Base-by-base conservation (phyloP, 2,329 filamentous ascomycete species). In the Claviceps pazoutovae region DNA sequence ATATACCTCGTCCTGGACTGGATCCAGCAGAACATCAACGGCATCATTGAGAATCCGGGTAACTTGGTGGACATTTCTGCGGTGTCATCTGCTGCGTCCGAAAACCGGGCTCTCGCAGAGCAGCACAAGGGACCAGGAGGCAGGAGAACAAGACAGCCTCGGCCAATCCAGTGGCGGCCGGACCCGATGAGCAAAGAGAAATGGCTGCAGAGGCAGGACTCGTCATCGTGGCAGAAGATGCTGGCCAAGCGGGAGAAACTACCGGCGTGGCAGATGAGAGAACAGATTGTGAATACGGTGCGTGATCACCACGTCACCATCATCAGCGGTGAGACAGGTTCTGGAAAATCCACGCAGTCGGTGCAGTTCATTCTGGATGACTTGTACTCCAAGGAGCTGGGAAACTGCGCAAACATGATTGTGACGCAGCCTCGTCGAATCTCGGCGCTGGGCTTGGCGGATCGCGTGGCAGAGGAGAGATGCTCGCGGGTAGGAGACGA, bases 281-380 rank as follows among this genome's bases (percentile, higher is more conserved):
- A 91, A 19, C 73, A 76, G 1, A 87, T 98, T 34, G 80, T 97
- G 9, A 66, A 78, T 19, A 85, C 86, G 0, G 86, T 98, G 48
- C 76, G 76, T 43, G 71, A 75, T 4, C 82, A 91, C 61, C 84
- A 96, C 66, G 89, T 98, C 49, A 95, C 88, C 1, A 96, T 98
- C 61, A 93, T 98, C 59, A 94, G 90, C 44, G 93, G 93, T 58
- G 93, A 97, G 69, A 98, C 93, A 4, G 93, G 93, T 50, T 95
- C 88, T 17, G 93, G 93, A 62, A 98, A 98, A 68, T 95, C 88
- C 48, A 97, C 93, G 0, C 93, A 98, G 66, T 93, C 88, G 2
- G 88, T 97, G 37, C 93, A 98, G 65, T 98, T 97, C 66, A 77
- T 98, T 44, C 74, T 98, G 1, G 93, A 98, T 61, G 88, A 97